Evolutionary conservation across 192 early-diverging fungal genomes (phyloP).

Genomic region (Coemansia sp.): DNA sequence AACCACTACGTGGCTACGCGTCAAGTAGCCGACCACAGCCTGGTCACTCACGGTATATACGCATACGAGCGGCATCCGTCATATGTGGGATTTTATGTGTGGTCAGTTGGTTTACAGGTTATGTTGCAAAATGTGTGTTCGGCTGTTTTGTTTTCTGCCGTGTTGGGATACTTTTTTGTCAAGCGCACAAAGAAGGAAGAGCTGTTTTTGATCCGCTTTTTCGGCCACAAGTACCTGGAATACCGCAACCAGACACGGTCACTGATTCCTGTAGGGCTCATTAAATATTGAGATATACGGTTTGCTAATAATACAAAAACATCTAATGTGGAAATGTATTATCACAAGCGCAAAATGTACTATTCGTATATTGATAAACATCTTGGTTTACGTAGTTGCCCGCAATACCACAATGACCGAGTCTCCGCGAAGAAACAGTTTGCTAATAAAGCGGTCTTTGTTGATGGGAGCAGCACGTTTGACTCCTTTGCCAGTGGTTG

Average conservation of each 20-base stretch:
- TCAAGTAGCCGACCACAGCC: slow-evolving; percentile 68
- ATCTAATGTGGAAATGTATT: too few species aligned
- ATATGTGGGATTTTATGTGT: slow-evolving; percentile 94
- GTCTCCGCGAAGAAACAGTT: slow-evolving; percentile 98
- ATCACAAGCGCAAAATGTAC: too few species aligned
- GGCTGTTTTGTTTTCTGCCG: slow-evolving; percentile 62
- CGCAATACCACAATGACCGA: slow-evolving; percentile 81
- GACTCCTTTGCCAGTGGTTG: slow-evolving; percentile 81
- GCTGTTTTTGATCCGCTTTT: slow-evolving; percentile 68
- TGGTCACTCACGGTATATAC: slow-evolving; percentile 90
- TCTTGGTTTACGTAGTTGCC: neutral
- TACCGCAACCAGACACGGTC: slow-evolving; percentile 69
- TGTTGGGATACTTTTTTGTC: slow-evolving; percentile 72
- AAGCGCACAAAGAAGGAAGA: slow-evolving; percentile 82
- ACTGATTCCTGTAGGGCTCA: slow-evolving; percentile 43
- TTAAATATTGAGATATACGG: too few species aligned
- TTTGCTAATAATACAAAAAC: too few species aligned
- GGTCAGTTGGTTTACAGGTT: slow-evolving; percentile 79
- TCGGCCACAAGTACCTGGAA: slow-evolving; percentile 72
- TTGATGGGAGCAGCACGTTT: slow-evolving; percentile 96
- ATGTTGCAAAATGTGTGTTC: slow-evolving; percentile 80
- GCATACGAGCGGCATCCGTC: slow-evolving; percentile 89
- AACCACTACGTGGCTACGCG: slow-evolving; percentile 76
- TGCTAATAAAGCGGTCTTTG: slow-evolving; percentile 98
- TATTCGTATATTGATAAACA: slow-evolving; percentile 60